These are phyloP conservation scores for Conringia planisiliqua DNA, from an alignment of 345 rosid species.

Conservation along the genomic window DNA sequence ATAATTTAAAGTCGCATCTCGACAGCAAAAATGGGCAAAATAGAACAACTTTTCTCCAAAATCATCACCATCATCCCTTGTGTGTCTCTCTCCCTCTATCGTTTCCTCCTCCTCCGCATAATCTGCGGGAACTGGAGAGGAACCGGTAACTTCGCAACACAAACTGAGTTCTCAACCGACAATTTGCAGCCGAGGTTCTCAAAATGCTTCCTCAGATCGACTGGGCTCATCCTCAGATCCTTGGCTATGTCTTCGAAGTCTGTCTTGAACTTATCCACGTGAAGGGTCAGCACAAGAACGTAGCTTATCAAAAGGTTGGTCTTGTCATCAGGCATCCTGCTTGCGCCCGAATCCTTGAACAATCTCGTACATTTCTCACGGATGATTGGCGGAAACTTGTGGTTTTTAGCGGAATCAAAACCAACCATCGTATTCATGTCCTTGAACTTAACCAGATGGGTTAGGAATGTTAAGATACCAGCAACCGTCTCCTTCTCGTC, in stretches of 20 bases:
- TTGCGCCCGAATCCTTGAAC: conserved; percentile 47
- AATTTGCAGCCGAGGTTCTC: conserved; percentile 79
- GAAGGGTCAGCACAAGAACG: conserved; percentile 67
- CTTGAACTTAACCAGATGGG: conserved; percentile 80
- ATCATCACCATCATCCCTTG: background rate
- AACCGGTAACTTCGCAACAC: conserved; percentile 47
- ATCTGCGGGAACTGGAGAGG: conserved; percentile 64
- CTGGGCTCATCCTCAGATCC: conserved; percentile 57
- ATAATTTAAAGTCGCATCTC: background rate
- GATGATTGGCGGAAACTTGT: conserved; percentile 53
- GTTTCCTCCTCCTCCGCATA: conserved; percentile 30
- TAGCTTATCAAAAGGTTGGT: conserved; percentile 69
- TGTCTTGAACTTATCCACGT: conserved; percentile 64
- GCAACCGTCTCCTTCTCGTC: conserved; percentile 42
- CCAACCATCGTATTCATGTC: conserved; percentile 56
- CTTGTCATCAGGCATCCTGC: conserved; percentile 46
- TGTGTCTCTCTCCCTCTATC: conserved; percentile 21
- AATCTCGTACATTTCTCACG: conserved; percentile 43
- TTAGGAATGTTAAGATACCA: conserved; percentile 50
- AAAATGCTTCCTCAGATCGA: conserved; percentile 48
- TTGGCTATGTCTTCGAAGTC: conserved; percentile 62
- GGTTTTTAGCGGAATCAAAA: conserved; percentile 51
- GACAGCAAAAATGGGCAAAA: background rate
- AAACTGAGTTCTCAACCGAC: conserved; percentile 19
- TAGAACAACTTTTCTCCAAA: background rate